These are phyloP conservation scores for Lentinula guzmanii DNA, from an alignment of 768 basidiomycete species.

Conservation along the genomic window DNA sequence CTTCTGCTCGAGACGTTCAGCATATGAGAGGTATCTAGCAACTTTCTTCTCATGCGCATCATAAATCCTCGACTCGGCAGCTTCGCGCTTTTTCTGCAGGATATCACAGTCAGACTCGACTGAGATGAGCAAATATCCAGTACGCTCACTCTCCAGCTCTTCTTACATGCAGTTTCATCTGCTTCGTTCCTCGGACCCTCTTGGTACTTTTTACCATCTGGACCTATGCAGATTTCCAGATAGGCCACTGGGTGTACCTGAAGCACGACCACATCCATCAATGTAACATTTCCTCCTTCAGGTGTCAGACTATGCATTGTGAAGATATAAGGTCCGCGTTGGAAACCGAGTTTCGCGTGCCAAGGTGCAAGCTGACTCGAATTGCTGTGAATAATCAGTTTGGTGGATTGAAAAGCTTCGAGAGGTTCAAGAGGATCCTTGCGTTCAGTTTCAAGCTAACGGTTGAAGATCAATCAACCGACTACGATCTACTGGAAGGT, in stretches of 20 bases:
- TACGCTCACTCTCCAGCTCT: conserved; percentile 62
- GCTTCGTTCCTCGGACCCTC: conserved; percentile 62
- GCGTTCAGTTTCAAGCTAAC: conserved; percentile 58
- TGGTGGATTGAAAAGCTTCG: conserved; percentile 66
- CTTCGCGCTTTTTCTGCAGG: conserved; percentile 49
- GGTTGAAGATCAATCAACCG: not conserved
- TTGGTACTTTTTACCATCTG: conserved; percentile 40
- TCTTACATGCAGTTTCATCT: conserved; percentile 58
- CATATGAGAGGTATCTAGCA: conserved; percentile 47
- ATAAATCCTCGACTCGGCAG: conserved; percentile 52
- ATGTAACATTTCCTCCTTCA: conserved; percentile 75
- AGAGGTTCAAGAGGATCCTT: conserved; percentile 81
- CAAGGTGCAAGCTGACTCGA: conserved; percentile 82
- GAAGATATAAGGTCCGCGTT: conserved; percentile 56
- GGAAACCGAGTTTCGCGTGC: conserved; percentile 85
- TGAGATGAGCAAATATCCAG: not conserved
- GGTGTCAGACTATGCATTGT: conserved; percentile 72
- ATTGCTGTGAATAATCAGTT: conserved; percentile 73
- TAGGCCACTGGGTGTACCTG: conserved; percentile 80
- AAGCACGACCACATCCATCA: conserved; percentile 67
- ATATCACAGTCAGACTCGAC: not conserved
- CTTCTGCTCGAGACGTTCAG: conserved; percentile 57
- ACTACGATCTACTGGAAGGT: not conserved
- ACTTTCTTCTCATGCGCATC: conserved; percentile 52
- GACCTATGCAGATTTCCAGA: conserved; percentile 56